phyloP scores from a whole-genome alignment of 2,329 filamentous ascomycete species.

The Exophiala sp. region DNA sequence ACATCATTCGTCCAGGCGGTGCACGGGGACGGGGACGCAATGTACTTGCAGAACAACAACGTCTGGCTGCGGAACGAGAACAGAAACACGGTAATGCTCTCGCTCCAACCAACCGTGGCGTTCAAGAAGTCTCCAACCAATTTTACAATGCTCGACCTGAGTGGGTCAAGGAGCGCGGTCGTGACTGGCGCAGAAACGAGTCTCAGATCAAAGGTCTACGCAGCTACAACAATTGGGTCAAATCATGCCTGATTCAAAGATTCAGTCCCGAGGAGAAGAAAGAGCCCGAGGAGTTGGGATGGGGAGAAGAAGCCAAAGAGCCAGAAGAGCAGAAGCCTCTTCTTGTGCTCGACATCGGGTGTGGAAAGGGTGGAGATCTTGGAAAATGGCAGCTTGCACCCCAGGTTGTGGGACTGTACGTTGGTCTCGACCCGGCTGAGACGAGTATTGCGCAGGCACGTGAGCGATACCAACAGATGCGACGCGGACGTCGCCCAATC shows the following conservation, averaged over 20 bases:
- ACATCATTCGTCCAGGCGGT: conserved; percentile 45
- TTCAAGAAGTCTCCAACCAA: conserved; percentile 81
- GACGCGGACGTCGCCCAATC: conserved; percentile 56
- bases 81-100: conserved; percentile 32
- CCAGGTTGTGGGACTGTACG: conserved; percentile 87
- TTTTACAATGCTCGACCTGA: conserved; percentile 97
- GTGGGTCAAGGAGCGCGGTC: conserved; percentile 81
- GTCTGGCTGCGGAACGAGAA: conserved; percentile 37
- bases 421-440: conserved; percentile 89
- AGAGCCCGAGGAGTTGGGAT: conserved; percentile 46
- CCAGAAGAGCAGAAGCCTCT: conserved; percentile 53
- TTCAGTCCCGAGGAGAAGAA: conserved; percentile 75
- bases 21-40: conserved; percentile 43
- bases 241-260: conserved; percentile 95
- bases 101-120: conserved; percentile 48
- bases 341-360: conserved; percentile 87
- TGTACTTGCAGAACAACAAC: conserved; percentile 41
- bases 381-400: conserved; percentile 95
- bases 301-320: conserved; percentile 38
- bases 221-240: conserved; percentile 98
- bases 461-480: conserved; percentile 76
- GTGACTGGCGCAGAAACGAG: conserved; percentile 91
- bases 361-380: conserved; percentile 92
- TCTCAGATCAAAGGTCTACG: conserved; percentile 92
- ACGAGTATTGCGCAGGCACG: conserved; percentile 86